Evolutionary conservation across 176 grass and related monocot genomes (phyloP), one percentile per base, ranked within the genome.

Genomic region (Triticum monococcum): DNA sequence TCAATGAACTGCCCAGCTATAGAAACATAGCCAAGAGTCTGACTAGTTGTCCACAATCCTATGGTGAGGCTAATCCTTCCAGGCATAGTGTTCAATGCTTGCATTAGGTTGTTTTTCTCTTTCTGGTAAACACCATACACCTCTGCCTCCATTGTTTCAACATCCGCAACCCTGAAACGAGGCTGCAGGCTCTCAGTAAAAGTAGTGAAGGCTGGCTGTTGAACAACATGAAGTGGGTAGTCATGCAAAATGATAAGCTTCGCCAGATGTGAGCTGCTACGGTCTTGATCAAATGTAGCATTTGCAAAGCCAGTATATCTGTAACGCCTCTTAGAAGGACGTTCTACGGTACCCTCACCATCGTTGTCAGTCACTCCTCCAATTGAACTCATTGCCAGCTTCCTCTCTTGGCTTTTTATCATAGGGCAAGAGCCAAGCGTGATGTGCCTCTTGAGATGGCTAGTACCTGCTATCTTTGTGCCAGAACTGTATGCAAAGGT

Each of bases 401-500:
- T 90, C 87, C 86, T 86, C 48, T 97, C 89, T 79, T 92, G 84
- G 22, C 82, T 80, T 85, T 97, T 97, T 22, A 97, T 90, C 81
- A 89, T 85, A 23, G 95, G 88, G 87, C 95, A 97, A 2, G 92
- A 97, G 66, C 90, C 92, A 45, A 94, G 79, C 68, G 90, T 90
- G 67, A 97, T 97, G 52, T 97, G 95, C 78, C 92, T 91, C 90
- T 97, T 97, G 20, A 97, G 88, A 91, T 97, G 95, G 84, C 92
- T 97, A 37, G 95, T 94, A 3, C 95, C 92, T 32, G 95, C 90
- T 81, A 94, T 92, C 77, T 97, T 97, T 83, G 95, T 84, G 16
- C 95, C 95, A 75, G 90, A 94, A 80, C 95, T 92, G 59, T 97
- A 97, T 3, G 95, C 92, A 89, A 94, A 97, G 17, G 95, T 92